Percentiles rank a stretch among this genome's conserved stretches.
These are phyloP conservation scores for Penicillium crustosum DNA, from an alignment of 2,329 filamentous ascomycete genomes.

Conservation along the genomic window DNA sequence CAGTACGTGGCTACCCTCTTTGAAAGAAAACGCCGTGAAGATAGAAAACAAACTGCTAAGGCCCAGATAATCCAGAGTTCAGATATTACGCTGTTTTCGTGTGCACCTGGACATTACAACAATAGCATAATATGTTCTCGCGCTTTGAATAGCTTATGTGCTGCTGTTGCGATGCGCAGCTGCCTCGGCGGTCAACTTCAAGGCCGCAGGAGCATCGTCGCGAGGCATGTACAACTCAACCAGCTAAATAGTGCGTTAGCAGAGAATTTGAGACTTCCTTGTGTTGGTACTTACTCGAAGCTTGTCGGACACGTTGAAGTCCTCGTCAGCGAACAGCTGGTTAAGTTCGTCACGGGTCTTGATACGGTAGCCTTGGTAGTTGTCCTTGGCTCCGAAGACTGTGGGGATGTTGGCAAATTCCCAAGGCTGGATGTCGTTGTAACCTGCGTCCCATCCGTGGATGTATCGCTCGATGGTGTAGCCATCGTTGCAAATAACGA, in stretches of 20 bases:
- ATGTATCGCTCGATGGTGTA: slow-evolving; percentile 89
- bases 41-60: background rate
- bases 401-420: slow-evolving; percentile 66
- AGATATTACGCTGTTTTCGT: background rate
- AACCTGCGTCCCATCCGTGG: slow-evolving; percentile 74
- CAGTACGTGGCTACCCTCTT: background rate
- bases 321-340: slow-evolving; percentile 61
- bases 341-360: slow-evolving; percentile 70
- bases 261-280: background rate
- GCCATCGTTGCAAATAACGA: slow-evolving; percentile 83
- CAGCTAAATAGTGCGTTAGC: slow-evolving; percentile 56
- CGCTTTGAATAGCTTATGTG: slow-evolving; percentile 16
- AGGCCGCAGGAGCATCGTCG: slow-evolving; percentile 70
- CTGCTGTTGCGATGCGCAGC: slow-evolving; percentile 71
- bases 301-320: slow-evolving; percentile 58
- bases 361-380: slow-evolving; percentile 63
- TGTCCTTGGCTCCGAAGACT: slow-evolving; percentile 64
- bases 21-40: slow-evolving; percentile 1
- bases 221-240: slow-evolving; percentile 80
- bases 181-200: slow-evolving; percentile 69
- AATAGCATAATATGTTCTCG: background rate
- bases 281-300: slow-evolving; percentile 39
- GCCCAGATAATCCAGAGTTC: background rate
- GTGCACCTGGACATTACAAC: background rate
- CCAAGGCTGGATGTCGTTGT: slow-evolving; percentile 81